These are phyloP conservation scores for Phyllosticta citribraziliensis DNA, from an alignment of 2,329 filamentous ascomycete species.

Conservation along the genomic window DNA sequence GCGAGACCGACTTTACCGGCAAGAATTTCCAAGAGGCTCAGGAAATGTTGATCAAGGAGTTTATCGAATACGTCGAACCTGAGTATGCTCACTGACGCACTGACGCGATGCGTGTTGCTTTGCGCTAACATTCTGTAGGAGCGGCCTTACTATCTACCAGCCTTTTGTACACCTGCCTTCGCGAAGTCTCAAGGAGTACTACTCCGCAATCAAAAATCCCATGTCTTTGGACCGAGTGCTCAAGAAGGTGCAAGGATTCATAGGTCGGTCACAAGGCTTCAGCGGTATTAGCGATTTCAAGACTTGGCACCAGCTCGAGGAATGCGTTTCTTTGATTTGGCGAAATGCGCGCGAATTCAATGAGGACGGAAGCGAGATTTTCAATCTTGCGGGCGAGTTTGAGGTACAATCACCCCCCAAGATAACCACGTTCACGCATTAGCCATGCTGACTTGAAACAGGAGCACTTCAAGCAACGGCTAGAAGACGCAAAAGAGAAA, in stretches of 20 bases:
- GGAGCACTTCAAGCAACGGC: constrained; percentile 57
- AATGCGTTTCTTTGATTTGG: constrained; percentile 75
- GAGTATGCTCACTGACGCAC: background rate
- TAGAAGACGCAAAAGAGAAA: constrained; percentile 61
- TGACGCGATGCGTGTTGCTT: constrained; percentile 12
- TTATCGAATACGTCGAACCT: constrained; percentile 55
- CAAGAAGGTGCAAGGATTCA: constrained; percentile 64
- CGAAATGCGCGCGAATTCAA: constrained; percentile 83
- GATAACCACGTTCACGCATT: background rate
- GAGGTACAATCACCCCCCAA: constrained; percentile 47
- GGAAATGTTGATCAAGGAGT: constrained; percentile 70
- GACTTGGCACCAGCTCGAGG: constrained; percentile 72
- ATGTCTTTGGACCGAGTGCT: constrained; percentile 68
- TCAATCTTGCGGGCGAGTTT: constrained; percentile 63
- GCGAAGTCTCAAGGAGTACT: constrained; percentile 73
- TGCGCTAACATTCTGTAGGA: constrained; percentile 16
- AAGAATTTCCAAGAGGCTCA: constrained; percentile 77
- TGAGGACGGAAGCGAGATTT: constrained; percentile 82
- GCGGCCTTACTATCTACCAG: constrained; percentile 58
- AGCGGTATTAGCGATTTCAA: constrained; percentile 60
- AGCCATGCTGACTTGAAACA: constrained; percentile 24
- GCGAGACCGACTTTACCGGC: constrained; percentile 50
- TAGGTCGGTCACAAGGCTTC: constrained; percentile 51
- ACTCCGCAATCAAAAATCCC: constrained; percentile 70
- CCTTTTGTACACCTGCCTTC: constrained; percentile 72